phyloP scores from a whole-genome alignment of 108 stramenopile genomes.

The Schizochytrium sp. region DNA sequence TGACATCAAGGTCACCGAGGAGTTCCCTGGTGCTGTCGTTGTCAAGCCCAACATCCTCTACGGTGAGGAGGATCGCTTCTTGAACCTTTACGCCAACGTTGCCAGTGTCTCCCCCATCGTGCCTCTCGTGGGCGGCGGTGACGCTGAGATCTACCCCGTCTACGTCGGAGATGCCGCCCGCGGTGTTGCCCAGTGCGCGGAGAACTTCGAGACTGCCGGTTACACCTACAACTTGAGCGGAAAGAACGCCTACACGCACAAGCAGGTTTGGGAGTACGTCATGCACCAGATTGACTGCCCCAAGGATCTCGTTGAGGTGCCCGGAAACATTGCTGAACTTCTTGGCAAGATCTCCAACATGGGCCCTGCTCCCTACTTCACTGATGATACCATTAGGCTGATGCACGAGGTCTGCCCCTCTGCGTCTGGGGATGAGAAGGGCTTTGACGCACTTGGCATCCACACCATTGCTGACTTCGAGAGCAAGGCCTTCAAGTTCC shows the following conservation, averaged over 20 bases:
- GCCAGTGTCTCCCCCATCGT: constrained; percentile 78
- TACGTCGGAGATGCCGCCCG: constrained; percentile 92
- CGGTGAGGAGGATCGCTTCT: constrained; percentile 91
- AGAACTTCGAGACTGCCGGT: constrained; percentile 79
- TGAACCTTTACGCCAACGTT: constrained; percentile 87
- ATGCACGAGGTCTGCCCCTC: constrained; percentile 85
- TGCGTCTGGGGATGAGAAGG: constrained; percentile 78
- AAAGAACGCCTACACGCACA: constrained; percentile 88
- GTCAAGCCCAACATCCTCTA: constrained; percentile 93
- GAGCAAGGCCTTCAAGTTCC: constrained; percentile 86
- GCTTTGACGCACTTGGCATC: constrained; percentile 73
- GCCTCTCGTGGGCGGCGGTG: constrained; percentile 86
- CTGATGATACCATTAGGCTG: constrained; percentile 82
- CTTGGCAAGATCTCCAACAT: constrained; percentile 78
- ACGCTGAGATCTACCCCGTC: constrained; percentile 90
- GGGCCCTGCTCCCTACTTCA: constrained; percentile 80
- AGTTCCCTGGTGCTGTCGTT: constrained; percentile 81
- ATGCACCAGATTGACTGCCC: constrained; percentile 85
- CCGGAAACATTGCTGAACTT: constrained; percentile 71
- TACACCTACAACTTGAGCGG: constrained; percentile 91
- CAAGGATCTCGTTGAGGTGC: constrained; percentile 77
- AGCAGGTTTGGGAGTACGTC: constrained; percentile 90
- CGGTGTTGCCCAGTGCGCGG: constrained; percentile 79
- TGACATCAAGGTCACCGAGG: constrained; percentile 87
- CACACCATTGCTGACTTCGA: constrained; percentile 88